phyloP scores from a whole-genome alignment of 257 asterid species.

The Paulownia fortunei region DNA sequence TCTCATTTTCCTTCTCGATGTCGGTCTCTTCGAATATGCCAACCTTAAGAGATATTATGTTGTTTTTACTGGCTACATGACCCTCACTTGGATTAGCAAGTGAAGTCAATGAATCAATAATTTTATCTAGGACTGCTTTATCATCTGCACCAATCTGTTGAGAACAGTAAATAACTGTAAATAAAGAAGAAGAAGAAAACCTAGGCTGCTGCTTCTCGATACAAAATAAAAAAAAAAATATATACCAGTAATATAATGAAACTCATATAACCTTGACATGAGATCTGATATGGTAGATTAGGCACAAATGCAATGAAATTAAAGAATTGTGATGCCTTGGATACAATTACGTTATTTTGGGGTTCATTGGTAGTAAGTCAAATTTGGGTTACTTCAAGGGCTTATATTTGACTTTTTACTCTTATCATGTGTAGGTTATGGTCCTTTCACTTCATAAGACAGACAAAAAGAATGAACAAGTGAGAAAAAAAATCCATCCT shows the following conservation, averaged over 20 bases:
- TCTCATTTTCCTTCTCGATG: constrained; percentile 45
- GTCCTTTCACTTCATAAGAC: neutral
- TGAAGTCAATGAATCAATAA: constrained; percentile 74
- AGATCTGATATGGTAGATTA: neutral
- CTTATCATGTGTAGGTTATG: neutral
- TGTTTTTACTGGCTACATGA: constrained; percentile 40
- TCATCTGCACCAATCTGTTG: constrained; percentile 91
- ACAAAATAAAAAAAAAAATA: neutral
- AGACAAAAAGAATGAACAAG: neutral
- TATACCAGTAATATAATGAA: neutral
- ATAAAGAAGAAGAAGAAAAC: constrained; percentile 1
- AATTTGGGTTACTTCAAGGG: constrained; percentile 9
- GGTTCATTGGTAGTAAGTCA: neutral
- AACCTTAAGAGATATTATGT: constrained; percentile 59
- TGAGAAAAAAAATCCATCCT: neutral
- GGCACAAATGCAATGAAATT: neutral
- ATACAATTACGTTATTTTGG: neutral
- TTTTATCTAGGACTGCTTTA: constrained; percentile 63
- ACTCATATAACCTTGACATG: neutral
- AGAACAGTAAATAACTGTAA: constrained; percentile 24
- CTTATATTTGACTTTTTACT: neutral
- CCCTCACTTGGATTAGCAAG: constrained; percentile 62
- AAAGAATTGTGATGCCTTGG: neutral
- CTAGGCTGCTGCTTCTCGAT: neutral
- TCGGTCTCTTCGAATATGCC: constrained; percentile 53